A percentile compares a stretch with the other conserved stretches of the same genome.
Evolutionary conservation across 352 stramenopile species (phyloP).

Genomic region (Phytopythium mirpurense): DNA sequence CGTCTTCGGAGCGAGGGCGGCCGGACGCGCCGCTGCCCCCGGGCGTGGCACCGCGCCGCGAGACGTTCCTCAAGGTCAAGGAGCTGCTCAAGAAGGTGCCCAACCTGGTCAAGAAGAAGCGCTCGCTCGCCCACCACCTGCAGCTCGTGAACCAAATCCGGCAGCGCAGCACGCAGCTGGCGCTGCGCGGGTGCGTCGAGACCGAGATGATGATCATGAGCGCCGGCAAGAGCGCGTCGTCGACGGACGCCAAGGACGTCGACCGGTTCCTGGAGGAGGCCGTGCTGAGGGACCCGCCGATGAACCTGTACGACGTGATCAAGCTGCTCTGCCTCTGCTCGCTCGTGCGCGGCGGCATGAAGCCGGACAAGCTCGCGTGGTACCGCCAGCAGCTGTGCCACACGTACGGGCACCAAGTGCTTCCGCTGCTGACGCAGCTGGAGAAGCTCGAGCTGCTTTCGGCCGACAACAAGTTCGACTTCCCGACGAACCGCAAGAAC

Average conservation of each 20-base stretch:
- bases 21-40: neutral
- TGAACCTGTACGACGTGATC: conserved; percentile 67
- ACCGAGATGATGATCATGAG: conserved; percentile 82
- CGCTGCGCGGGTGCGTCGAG: conserved; percentile 61
- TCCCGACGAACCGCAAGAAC: conserved; percentile 39
- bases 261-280: conserved; percentile 68
- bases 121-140: conserved; percentile 56
- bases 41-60: neutral
- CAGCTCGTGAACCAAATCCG: conserved; percentile 61
- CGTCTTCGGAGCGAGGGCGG: conserved; percentile 1
- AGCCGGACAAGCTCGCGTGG: conserved; percentile 47
- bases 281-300: conserved; percentile 55
- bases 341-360: conserved; percentile 60
- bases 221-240: conserved; percentile 35
- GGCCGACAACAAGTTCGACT: conserved; percentile 58
- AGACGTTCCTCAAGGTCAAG: conserved; percentile 38
- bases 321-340: conserved; percentile 76
- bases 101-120: conserved; percentile 73
- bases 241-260: conserved; percentile 40
- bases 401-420: conserved; percentile 69
- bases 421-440: conserved; percentile 64
- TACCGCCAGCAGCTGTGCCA: conserved; percentile 77
- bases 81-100: conserved; percentile 54
- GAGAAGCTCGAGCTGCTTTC: conserved; percentile 70
- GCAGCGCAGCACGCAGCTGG: conserved; percentile 46